These are phyloP conservation scores for Termitomyces sp. DNA, from an alignment of 768 basidiomycete species.

Conservation along the genomic window DNA sequence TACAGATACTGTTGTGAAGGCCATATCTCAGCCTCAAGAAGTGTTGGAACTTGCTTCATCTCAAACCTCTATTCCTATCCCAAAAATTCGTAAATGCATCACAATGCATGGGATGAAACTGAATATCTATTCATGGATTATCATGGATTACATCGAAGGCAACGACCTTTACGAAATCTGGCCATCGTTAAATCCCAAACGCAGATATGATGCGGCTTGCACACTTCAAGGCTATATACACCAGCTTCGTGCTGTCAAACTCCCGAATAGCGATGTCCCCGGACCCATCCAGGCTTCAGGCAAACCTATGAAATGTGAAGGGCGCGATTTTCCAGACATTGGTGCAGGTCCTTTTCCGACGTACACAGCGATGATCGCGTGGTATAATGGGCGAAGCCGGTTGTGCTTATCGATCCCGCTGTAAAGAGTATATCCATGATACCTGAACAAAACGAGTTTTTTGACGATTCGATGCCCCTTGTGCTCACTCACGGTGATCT, in stretches of 20 bases:
- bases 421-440: not conserved
- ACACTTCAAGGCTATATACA: no score
- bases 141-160: no score
- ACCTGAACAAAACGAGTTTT: not conserved
- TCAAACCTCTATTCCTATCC: no score
- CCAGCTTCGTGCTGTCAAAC: slow-evolving; percentile 18
- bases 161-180: no score
- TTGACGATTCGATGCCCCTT: slow-evolving; percentile 17
- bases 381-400: slow-evolving; percentile 16
- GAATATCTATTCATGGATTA: no score
- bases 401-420: not conserved
- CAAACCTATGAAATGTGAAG: slow-evolving; percentile 6
- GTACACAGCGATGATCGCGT: slow-evolving; percentile 20
- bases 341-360: slow-evolving; percentile 26
- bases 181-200: no score
- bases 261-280: slow-evolving; percentile 11
- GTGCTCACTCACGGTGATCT: slow-evolving; percentile 19
- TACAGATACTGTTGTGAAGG: no score
- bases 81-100: no score
- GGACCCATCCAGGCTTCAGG: slow-evolving; percentile 19
- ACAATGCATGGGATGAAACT: no score
- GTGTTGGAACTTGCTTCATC: no score
- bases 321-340: slow-evolving; percentile 17
- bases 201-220: no score
- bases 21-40: no score